Evolutionary conservation across 441 rosid species (phyloP), one percentile per base, ranked within the genome.

Genomic region (Populus hybrid): DNA sequence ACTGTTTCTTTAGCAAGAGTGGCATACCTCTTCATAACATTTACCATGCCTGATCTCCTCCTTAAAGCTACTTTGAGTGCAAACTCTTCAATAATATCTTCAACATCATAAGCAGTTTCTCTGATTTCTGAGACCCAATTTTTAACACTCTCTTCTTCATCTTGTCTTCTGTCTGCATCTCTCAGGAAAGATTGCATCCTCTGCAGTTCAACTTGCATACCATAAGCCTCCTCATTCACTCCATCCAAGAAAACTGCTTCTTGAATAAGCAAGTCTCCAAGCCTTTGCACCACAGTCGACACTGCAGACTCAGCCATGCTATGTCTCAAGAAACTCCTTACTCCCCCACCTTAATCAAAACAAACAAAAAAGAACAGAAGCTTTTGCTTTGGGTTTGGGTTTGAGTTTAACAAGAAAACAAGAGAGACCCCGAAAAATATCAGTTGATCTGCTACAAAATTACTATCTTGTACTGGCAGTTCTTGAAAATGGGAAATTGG

Each of bases 71-170:
- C 34, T 73, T 76, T 81, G 32, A 68, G 67, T 28, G 82, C 80
- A 21, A 73, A 79, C 28, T 87, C 87, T 72, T 88, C 91, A 7
- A 88, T 76, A 40, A 82, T 76, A 69, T 88, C 93, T 70, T 90
- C 93, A 0, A 73, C 76, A 59, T 86, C 87, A 16, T 85, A 77
- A 70, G 90, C 88, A 10, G 84, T 73, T 26, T 89, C 91, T 73
- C 89, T 80, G n/a, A 88, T 76, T 77, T 89, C 90, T 77, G 81
- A 79, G 10, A 89, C 85, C 93, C 89, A 84, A 20, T 81, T 76
- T 36, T 77, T 76, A 73, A 84, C 76, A 28, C 81, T 89, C 42
- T 85, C 79, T 6, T 87, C 85, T 8, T 76, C 82, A 18, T 84
- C 88, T 59, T 77, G 81, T 11, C 74, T 72, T 5, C 79, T 28